phyloP scores from a whole-genome alignment of 2,329 filamentous ascomycete genomes.

The Chaetoscypha palmicola region DNA sequence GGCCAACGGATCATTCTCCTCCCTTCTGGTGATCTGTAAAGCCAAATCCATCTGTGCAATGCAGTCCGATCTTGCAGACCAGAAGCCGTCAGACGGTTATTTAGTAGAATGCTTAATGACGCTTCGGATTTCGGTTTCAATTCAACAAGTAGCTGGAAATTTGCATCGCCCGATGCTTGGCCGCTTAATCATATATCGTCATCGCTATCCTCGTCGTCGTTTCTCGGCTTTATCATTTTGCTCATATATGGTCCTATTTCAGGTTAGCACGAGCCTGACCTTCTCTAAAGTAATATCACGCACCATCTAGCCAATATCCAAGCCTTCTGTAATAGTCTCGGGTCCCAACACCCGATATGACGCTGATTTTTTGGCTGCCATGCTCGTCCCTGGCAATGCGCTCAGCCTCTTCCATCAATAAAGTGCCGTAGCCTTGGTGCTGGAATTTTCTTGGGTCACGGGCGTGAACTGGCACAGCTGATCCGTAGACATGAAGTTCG shows the following conservation, averaged over 20 bases:
- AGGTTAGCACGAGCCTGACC: conserved; percentile 5
- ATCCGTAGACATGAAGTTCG: conserved; percentile 94
- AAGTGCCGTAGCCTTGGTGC: conserved; percentile 92
- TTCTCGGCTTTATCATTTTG: conserved; percentile 25
- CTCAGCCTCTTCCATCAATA: conserved; percentile 97
- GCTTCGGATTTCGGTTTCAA: no score
- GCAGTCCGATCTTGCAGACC: no score
- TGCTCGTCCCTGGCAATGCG: conserved; percentile 92
- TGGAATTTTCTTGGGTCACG: conserved; percentile 95
- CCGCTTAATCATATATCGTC: conserved; percentile 21
- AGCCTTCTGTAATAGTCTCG: conserved; percentile 90
- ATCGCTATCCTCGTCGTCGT: conserved; percentile 29
- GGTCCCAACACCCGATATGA: conserved; percentile 96
- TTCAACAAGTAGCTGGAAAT: no score
- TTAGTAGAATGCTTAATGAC: no score
- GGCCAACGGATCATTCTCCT: no score
- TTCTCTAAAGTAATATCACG: conserved; percentile 51
- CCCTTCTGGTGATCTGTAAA: no score
- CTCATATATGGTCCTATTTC: conserved; percentile 30
- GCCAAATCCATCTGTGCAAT: no score
- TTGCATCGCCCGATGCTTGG: no score
- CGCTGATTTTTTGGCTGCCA: conserved; percentile 86
- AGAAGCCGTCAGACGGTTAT: no score
- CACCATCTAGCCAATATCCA: conserved; percentile 89
- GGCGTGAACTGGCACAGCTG: conserved; percentile 93